Conservation (phyloP, 1,284 basidiomycete species). For the Cryptococcus depauperatus region DNA sequence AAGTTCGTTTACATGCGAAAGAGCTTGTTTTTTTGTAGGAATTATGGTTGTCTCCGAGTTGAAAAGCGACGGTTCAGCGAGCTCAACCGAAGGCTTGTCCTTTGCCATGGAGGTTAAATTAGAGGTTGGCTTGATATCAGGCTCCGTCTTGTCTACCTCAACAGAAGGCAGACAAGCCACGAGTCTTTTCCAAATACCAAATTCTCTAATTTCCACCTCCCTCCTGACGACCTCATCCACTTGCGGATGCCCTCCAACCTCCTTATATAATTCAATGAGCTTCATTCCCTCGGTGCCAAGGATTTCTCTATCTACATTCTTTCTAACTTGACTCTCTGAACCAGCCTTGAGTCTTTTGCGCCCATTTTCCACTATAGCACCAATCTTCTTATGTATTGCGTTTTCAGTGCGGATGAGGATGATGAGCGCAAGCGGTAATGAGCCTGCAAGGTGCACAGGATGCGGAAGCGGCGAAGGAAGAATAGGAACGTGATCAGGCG, state of each 20-base stretch:
- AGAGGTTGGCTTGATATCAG: constrained; percentile 1
- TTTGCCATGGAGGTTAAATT: not conserved
- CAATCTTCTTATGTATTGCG: constrained; percentile 56
- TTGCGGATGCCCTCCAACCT: constrained; percentile 31
- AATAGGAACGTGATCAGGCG: constrained; percentile 50
- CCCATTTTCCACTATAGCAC: constrained; percentile 60
- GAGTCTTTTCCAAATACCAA: constrained; percentile 36
- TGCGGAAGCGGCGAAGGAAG: constrained; percentile 43
- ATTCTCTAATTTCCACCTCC: constrained; percentile 38
- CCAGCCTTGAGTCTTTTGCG: constrained; percentile 63
- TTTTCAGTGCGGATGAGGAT: constrained; percentile 50
- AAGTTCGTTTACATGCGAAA: constrained; percentile 40
- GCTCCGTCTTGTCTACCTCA: no score
- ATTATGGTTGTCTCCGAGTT: constrained; percentile 44
- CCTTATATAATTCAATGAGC: constrained; percentile 30
- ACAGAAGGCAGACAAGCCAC: constrained; percentile 13
- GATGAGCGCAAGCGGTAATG: constrained; percentile 47
- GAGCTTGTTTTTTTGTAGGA: constrained; percentile 42
- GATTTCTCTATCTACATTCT: constrained; percentile 47
- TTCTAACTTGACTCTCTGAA: constrained; percentile 59
- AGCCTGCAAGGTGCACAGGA: constrained; percentile 45
- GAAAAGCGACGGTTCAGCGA: constrained; percentile 20
- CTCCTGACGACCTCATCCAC: constrained; percentile 31
- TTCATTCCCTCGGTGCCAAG: constrained; percentile 39
- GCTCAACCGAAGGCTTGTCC: not conserved